These are phyloP conservation scores for Rhodotorula sp. DNA, from an alignment of 1,284 basidiomycete species.

Conservation along the genomic window DNA sequence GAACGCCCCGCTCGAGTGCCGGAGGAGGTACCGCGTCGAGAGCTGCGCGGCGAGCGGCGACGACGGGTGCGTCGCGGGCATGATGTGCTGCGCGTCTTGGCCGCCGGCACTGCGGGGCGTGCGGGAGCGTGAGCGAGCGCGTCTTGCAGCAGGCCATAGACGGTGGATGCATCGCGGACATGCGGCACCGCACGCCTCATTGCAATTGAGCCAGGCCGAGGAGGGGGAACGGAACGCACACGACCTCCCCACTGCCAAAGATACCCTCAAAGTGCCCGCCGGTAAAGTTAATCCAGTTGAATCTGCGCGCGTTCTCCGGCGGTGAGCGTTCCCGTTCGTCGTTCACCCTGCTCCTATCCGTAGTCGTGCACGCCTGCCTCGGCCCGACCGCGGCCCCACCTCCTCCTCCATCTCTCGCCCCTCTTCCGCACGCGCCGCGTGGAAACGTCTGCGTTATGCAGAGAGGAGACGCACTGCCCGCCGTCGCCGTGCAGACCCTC, in stretches of 20 bases:
- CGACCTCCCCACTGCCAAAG: constrained; percentile 26
- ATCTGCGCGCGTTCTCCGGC: background rate
- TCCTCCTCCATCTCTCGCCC: too few species aligned
- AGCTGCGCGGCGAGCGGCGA: constrained; percentile 30
- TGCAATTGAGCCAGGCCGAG: too few species aligned
- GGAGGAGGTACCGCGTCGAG: constrained; percentile 39
- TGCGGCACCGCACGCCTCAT: too few species aligned
- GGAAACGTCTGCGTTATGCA: too few species aligned
- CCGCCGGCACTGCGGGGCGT: constrained; percentile 25
- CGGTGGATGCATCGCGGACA: background rate
- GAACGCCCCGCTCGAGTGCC: constrained; percentile 20
- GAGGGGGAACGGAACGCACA: constrained; percentile 7
- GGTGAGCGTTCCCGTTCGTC: background rate
- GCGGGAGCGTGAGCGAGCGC: background rate
- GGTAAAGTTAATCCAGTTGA: constrained; percentile 41
- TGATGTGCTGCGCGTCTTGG: constrained; percentile 37
- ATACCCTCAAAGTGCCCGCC: constrained; percentile 33
- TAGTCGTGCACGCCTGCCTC: background rate
- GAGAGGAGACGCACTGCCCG: constrained; percentile 28
- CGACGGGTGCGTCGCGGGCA: constrained; percentile 26
- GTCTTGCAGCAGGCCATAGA: background rate
- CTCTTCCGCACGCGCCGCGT: background rate
- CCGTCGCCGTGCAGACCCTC: constrained; percentile 34
- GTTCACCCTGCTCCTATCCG: background rate
- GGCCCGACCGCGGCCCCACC: background rate